Evolutionary conservation across 495 filamentous ascomycete species (phyloP).

Genomic region (Neurospora sp.): DNA sequence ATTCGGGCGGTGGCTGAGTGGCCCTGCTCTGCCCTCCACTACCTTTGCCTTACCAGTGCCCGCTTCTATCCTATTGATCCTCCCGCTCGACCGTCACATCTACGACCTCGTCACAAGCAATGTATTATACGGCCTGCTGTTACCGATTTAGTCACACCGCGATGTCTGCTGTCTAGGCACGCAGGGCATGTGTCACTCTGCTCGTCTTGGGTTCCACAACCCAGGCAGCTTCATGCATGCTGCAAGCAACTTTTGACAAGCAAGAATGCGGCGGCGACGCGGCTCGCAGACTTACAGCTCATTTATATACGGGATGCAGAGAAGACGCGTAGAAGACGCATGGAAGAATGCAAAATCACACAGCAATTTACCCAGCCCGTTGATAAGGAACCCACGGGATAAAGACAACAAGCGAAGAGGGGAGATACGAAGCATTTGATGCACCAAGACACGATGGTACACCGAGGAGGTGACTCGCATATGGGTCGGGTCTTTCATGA

Average conservation of each 20-base stretch:
- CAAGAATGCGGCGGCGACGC: not conserved
- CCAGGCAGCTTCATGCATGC: not conserved
- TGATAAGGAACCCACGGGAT: not conserved
- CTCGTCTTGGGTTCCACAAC: not conserved
- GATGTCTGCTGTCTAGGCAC: not conserved
- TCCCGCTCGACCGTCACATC: not conserved
- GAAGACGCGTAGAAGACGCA: not conserved
- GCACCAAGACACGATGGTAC: not conserved
- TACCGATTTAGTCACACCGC: not conserved
- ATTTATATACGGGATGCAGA: not conserved
- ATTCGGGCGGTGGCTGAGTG: not conserved
- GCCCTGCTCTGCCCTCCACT: not conserved
- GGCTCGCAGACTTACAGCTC: not conserved
- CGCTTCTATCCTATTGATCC: not conserved
- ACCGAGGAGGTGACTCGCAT: not conserved
- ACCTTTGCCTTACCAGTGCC: not conserved
- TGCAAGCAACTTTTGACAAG: not conserved
- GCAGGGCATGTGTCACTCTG: not conserved
- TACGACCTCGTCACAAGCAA: not conserved
- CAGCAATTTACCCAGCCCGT: not conserved
- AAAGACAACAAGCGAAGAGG: not conserved
- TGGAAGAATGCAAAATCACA: not conserved
- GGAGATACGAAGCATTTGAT: not conserved
- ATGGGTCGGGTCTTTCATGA: too few species aligned
- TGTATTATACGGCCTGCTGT: not conserved